These are phyloP conservation scores for Coemansia javaensis DNA, from an alignment of 192 early-diverging fungal genomes.

Conservation along the genomic window DNA sequence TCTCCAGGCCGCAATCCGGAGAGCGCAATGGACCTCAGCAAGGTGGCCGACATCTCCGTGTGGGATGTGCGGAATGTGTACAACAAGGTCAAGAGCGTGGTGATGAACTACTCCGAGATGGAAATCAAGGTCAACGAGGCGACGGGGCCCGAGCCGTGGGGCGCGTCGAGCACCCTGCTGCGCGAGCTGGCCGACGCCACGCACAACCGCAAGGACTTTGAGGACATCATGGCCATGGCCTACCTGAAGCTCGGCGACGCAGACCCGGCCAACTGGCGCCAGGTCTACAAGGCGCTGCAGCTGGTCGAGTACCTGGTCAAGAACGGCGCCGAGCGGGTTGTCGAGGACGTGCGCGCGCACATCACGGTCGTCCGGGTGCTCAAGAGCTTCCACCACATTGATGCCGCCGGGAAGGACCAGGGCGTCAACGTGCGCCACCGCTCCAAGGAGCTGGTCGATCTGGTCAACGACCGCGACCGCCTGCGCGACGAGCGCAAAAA, in stretches of 20 bases:
- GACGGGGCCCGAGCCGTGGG: conserved; percentile 91
- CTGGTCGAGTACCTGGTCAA: conserved; percentile 93
- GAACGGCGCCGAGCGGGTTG: conserved; percentile 88
- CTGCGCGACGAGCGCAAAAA: conserved; percentile 85
- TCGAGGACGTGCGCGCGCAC: conserved; percentile 80
- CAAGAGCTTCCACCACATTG: conserved; percentile 82
- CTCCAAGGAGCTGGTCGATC: conserved; percentile 83
- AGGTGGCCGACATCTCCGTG: conserved; percentile 51
- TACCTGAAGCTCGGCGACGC: conserved; percentile 85
- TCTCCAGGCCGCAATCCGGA: background rate
- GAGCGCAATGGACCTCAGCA: conserved; percentile 27
- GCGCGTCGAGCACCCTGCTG: conserved; percentile 90
- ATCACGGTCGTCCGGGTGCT: conserved; percentile 86
- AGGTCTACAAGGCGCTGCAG: conserved; percentile 94
- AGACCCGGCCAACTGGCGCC: conserved; percentile 79
- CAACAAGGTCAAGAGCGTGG: conserved; percentile 76
- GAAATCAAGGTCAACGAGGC: conserved; percentile 90
- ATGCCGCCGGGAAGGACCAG: conserved; percentile 95
- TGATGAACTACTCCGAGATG: conserved; percentile 90
- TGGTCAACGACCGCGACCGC: conserved; percentile 69
- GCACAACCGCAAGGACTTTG: conserved; percentile 79
- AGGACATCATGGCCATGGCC: conserved; percentile 93
- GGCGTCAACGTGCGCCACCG: conserved; percentile 88
- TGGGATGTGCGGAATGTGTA: conserved; percentile 60
- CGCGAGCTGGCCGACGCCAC: conserved; percentile 91